Evolutionary conservation across 495 filamentous ascomycete genomes (phyloP).

Genomic region (Aspergillus ellipticus): DNA sequence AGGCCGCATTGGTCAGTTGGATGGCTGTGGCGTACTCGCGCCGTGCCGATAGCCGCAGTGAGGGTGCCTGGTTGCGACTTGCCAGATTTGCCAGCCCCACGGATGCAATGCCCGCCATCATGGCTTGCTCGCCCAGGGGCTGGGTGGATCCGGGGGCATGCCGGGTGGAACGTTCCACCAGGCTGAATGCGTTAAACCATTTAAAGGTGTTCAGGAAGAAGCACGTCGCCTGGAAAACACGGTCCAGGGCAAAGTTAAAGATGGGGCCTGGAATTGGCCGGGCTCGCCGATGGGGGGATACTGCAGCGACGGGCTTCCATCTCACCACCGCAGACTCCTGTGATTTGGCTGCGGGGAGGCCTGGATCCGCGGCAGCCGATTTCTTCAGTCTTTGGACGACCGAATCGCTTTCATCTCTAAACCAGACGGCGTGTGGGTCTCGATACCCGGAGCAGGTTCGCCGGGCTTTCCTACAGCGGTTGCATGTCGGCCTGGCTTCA

Average conservation of each 20-base stretch:
- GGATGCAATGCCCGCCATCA: neutral
- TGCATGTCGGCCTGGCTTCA: neutral
- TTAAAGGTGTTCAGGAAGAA: neutral
- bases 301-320: neutral
- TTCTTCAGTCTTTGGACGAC: neutral
- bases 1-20: neutral
- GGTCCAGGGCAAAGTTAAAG: neutral
- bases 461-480: neutral
- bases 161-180: neutral
- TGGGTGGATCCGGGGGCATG: neutral
- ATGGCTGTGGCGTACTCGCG: slow-evolving; percentile 1
- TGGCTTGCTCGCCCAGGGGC: neutral
- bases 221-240: neutral
- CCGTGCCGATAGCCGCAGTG: neutral
- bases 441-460: neutral
- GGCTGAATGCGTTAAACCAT: neutral
- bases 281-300: neutral
- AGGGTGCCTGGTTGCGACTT: neutral
- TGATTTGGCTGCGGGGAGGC: neutral
- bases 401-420: neutral
- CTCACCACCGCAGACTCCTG: neutral
- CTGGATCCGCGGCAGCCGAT: no score
- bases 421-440: neutral
- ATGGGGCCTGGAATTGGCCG: neutral
- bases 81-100: slow-evolving; percentile 1